phyloP scores from a whole-genome alignment of 441 rosid genomes.

The Populus tomentosa region DNA sequence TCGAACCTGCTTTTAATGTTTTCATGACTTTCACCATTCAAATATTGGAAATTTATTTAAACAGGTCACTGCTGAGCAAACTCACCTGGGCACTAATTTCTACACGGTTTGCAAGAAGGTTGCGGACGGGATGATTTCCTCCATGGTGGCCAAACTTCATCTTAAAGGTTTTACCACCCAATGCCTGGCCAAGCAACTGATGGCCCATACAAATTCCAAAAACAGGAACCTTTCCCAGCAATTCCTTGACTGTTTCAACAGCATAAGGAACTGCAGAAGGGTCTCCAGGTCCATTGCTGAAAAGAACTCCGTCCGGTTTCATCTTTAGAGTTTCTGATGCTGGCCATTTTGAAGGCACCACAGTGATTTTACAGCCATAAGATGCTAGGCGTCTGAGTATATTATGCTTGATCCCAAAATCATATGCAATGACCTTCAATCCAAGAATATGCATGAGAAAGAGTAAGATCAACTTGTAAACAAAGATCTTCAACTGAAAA shows the following conservation, averaged over 20 bases:
- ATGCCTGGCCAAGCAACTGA: constrained; percentile 89
- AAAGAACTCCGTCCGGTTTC: constrained; percentile 89
- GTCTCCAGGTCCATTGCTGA: constrained; percentile 97
- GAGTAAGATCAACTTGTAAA: constrained; percentile 8
- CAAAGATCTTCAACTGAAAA: constrained; percentile 3
- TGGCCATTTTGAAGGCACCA: constrained; percentile 85
- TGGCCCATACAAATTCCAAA: constrained; percentile 98
- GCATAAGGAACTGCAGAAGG: constrained; percentile 95
- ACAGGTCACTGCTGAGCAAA: not conserved
- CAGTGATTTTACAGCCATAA: constrained; percentile 78
- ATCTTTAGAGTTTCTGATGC: constrained; percentile 72
- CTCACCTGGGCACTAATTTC: constrained; percentile 93
- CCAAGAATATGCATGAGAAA: constrained; percentile 8
- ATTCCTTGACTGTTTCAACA: constrained; percentile 72
- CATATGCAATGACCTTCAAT: constrained; percentile 73
- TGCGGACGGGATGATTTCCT: constrained; percentile 87
- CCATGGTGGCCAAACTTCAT: constrained; percentile 98
- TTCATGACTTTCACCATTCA: not conserved
- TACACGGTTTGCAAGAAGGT: constrained; percentile 55
- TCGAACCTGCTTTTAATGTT: not conserved
- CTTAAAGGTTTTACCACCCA: constrained; percentile 89
- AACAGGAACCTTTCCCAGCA: constrained; percentile 80
- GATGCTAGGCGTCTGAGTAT: constrained; percentile 80
- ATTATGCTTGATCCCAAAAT: constrained; percentile 91
- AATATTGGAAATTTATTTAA: not conserved